A percentile compares a stretch with the other conserved stretches of the same genome.
phyloP scores from a whole-genome alignment of 371 early-diverging fungal species.

The Coemansia sp. region DNA sequence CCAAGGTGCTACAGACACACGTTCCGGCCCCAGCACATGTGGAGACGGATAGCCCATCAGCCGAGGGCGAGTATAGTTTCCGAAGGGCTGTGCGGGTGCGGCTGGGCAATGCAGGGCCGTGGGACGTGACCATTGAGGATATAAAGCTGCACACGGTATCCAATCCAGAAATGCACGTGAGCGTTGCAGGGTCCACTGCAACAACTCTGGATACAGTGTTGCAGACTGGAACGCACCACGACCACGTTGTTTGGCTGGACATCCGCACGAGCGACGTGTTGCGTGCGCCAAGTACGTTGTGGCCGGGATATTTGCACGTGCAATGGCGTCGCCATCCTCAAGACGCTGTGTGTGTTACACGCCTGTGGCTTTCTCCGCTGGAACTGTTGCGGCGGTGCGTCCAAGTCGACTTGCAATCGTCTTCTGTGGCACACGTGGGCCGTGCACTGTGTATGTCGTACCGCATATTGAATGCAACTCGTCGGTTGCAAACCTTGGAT shows the following conservation, averaged over 20 bases:
- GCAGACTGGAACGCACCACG: constrained; percentile 6
- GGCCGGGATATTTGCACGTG: constrained; percentile 31
- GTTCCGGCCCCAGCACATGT: constrained; percentile 16
- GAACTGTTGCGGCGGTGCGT: constrained; percentile 15
- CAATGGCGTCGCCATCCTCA: constrained; percentile 21
- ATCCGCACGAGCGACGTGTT: constrained; percentile 21
- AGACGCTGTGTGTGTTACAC: not conserved
- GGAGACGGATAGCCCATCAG: not conserved
- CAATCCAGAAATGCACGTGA: constrained; percentile 6
- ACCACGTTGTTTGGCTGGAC: constrained; percentile 40
- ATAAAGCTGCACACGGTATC: constrained; percentile 23
- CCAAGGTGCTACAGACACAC: constrained; percentile 11
- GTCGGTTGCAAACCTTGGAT: constrained; percentile 15
- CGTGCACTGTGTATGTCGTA: constrained; percentile 18
- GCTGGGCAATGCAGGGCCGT: constrained; percentile 29
- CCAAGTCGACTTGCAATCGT: constrained; percentile 18
- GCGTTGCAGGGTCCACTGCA: constrained; percentile 17
- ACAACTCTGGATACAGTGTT: not conserved
- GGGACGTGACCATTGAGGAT: constrained; percentile 14
- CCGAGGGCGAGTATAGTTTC: constrained; percentile 30
- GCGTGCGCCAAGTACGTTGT: constrained; percentile 19
- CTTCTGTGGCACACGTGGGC: constrained; percentile 26
- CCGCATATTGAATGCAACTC: constrained; percentile 31
- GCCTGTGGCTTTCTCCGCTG: constrained; percentile 34
- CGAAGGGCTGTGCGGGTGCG: constrained; percentile 28